phyloP scores from a whole-genome alignment of 2,329 filamentous ascomycete genomes.

The Trichoderma aggressivum region DNA sequence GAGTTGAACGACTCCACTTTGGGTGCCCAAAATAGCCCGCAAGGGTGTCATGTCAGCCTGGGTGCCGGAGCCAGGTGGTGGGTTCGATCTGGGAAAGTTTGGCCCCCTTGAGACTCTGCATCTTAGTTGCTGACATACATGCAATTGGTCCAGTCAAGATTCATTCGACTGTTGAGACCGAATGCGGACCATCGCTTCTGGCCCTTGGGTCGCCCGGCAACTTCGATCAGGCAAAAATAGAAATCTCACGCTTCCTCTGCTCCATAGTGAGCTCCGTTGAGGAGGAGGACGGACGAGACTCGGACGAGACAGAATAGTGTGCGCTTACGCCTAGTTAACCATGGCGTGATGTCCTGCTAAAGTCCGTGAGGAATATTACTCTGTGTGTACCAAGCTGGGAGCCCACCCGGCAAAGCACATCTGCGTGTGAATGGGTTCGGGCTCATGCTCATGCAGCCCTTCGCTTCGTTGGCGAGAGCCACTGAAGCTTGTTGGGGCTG shows the following conservation, averaged over 20 bases:
- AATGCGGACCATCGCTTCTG: neutral
- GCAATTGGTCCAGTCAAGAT: neutral
- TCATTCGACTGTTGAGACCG: neutral
- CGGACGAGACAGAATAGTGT: neutral
- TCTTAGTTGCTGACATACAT: conserved; percentile 14
- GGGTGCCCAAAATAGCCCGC: conserved; percentile 16
- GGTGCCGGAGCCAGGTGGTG: conserved; percentile 3
- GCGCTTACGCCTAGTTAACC: neutral
- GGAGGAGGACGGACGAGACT: neutral
- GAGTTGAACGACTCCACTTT: conserved; percentile 5
- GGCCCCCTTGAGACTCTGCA: conserved; percentile 7
- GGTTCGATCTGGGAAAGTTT: conserved; percentile 2
- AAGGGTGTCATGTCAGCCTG: neutral
- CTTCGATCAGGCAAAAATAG: conserved; percentile 7
- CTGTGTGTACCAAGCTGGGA: neutral
- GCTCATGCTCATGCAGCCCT: conserved; percentile 1
- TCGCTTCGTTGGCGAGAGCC: neutral
- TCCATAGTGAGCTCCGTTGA: neutral
- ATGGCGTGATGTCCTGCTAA: neutral
- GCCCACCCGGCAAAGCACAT: too few relatives aligned
- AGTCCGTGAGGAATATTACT: neutral
- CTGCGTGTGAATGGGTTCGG: neutral
- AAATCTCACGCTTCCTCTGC: neutral
- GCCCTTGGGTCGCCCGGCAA: neutral
- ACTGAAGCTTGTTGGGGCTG: neutral